Base-by-base conservation (phyloP, 208 protist genomes). In the Crithidia sp. region DNA sequence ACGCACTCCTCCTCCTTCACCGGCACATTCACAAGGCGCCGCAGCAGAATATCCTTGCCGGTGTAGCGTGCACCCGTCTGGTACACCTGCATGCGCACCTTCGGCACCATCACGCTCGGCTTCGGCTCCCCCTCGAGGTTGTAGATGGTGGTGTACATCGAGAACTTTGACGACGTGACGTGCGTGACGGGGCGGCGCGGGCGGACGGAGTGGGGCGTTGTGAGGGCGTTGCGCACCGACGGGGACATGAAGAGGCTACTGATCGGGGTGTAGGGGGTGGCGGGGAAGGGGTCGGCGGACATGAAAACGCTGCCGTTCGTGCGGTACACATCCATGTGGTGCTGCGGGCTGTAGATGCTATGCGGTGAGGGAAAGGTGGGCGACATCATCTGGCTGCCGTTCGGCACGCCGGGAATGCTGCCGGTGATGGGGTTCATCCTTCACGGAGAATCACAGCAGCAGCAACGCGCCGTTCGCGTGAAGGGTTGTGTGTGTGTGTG, bases 71-170 rank as follows among this genome's bases (percentile, higher is more conserved):
- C 78, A 41, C 79, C 89, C n/a, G 88, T 95, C 55, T 93, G 90
- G 71, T 93, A 95, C 17, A 88, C 75, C 67, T 93, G 88, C 66
- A 83, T 92, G 65, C 72, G 79, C 63, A 92, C 52, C 68, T 90
- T 88, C n/a, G 83, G 76, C 62, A 87, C 75, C 69, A 91, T 82
- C 68, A 81, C 65, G 56, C 84, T 90, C 49, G 81, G 75, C 53
- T 78, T 84, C 39, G 86, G 66, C 69, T 90, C 85, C 49, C 83
- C 57, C 76, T 96, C 89, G 41, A 96, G 71, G 72, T 96, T 96
- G 84, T 91, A 94, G 66, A 96, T 92, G 62, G 92, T 93, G n/a
- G 86, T 92, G 83, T 93, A 96, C 54, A 79, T 75, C 50, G 86
- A 78, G 69, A 96, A 96, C 80, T 94, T 96, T 5, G 86, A 90